phyloP scores from a whole-genome alignment of 1,139 yeast species.

The Candida pseudoviswanathii region DNA sequence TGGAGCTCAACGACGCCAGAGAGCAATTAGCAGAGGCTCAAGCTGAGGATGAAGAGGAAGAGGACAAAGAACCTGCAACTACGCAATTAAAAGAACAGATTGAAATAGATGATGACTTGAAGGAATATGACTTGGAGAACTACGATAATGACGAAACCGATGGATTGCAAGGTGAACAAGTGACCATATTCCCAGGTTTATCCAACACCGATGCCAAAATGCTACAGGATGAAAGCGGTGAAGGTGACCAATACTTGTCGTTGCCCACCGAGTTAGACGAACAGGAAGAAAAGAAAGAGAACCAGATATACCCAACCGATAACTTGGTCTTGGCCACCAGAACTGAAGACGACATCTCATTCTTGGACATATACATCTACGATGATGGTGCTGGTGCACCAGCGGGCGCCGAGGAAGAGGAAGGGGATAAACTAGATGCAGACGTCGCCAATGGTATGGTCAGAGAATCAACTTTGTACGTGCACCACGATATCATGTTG shows the following conservation, averaged over 20 bases:
- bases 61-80: constrained; percentile 17
- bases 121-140: constrained; percentile 83
- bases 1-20: constrained; percentile 76
- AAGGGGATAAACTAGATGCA: constrained; percentile 60
- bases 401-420: constrained; percentile 62
- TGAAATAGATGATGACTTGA: constrained; percentile 78
- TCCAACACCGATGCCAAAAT: constrained; percentile 52
- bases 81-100: constrained; percentile 47
- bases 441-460: constrained; percentile 71
- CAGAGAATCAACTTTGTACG: constrained; percentile 77
- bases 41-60: constrained; percentile 22
- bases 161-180: constrained; percentile 43
- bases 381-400: constrained; percentile 93
- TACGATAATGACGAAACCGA: constrained; percentile 69
- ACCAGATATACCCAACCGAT: constrained; percentile 88
- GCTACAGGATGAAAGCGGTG: constrained; percentile 44
- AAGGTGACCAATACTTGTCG: constrained; percentile 69
- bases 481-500: constrained; percentile 95
- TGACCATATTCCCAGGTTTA: constrained; percentile 73
- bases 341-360: constrained; percentile 94
- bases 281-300: constrained; percentile 75
- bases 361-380: constrained; percentile 88
- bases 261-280: constrained; percentile 68
- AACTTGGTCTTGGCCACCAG: constrained; percentile 87
- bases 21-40: constrained; percentile 53